A percentile compares a stretch with the other conserved stretches of the same genome.
Conservation (phyloP, 2,329 filamentous ascomycete species). For the Nigrospora sphaerica region DNA sequence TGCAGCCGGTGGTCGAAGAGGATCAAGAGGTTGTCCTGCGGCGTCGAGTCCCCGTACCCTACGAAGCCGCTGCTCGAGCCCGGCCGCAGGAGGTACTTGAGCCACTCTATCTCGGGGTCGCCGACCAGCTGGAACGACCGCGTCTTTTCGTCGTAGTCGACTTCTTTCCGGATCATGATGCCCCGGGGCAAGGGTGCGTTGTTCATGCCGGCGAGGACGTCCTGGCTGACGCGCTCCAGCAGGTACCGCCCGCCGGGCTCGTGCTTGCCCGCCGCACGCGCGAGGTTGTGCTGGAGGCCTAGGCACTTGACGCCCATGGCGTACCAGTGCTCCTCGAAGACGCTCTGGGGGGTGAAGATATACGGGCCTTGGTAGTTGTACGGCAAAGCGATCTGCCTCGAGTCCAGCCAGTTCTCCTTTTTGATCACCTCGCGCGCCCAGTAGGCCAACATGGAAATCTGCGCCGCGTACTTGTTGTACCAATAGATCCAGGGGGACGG, state of each 20-base stretch:
- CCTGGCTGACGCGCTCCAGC: conserved; percentile 12
- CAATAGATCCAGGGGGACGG: conserved; percentile 22
- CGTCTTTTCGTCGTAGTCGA: background rate
- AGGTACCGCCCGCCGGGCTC: conserved; percentile 15
- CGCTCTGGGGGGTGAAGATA: conserved; percentile 14
- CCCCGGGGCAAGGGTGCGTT: conserved; percentile 1
- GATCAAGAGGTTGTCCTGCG: conserved; percentile 14
- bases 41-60: conserved; percentile 4
- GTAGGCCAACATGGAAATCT: conserved; percentile 12
- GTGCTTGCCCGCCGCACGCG: conserved; percentile 6
- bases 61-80: conserved; percentile 4
- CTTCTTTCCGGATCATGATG: conserved; percentile 1
- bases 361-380: conserved; percentile 22
- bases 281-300: conserved; percentile 14
- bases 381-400: conserved; percentile 15
- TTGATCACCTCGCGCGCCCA: conserved; percentile 15
- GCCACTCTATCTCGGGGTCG: conserved; percentile 22
- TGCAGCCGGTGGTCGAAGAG: conserved; percentile 21
- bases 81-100: conserved; percentile 19
- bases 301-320: conserved; percentile 18
- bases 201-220: conserved; percentile 3
- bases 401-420: conserved; percentile 10
- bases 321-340: conserved; percentile 21
- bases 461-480: conserved; percentile 16
- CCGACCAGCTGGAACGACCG: conserved; percentile 8